These are phyloP conservation scores for Penicillium palitans DNA, from an alignment of 2,329 filamentous ascomycete species.

Conservation along the genomic window DNA sequence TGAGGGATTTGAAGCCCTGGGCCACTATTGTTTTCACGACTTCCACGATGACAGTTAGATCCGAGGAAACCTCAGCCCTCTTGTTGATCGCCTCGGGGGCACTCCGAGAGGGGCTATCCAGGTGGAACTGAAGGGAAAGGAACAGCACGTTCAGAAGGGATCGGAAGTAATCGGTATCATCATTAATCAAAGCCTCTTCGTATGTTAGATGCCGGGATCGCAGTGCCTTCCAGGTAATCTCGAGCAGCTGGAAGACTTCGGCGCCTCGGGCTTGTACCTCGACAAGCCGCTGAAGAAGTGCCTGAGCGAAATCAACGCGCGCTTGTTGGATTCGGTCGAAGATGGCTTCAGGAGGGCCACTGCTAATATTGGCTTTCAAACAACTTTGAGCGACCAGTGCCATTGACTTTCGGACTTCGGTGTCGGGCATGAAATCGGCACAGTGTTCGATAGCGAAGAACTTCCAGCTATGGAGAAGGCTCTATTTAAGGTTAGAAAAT, in stretches of 20 bases:
- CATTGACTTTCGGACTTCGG: slow-evolving; percentile 66
- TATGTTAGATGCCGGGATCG: slow-evolving; percentile 57
- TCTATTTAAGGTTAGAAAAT: slow-evolving; percentile 48
- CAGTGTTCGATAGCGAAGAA: slow-evolving; percentile 82
- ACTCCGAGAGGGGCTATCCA: slow-evolving; percentile 36
- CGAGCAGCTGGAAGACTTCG: slow-evolving; percentile 57
- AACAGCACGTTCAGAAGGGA: slow-evolving; percentile 82
- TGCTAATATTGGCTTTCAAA: slow-evolving; percentile 72
- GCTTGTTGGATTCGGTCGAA: slow-evolving; percentile 75
- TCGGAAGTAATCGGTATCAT: slow-evolving; percentile 72
- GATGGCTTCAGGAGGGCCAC: slow-evolving; percentile 73
- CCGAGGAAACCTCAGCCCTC: slow-evolving; percentile 41
- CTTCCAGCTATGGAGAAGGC: slow-evolving; percentile 86
- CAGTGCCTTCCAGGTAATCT: slow-evolving; percentile 62
- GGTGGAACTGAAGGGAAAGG: slow-evolving; percentile 65
- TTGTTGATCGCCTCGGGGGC: slow-evolving; percentile 38
- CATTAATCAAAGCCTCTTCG: slow-evolving; percentile 57
- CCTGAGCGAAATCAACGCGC: slow-evolving; percentile 77
- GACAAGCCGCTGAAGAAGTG: slow-evolving; percentile 77
- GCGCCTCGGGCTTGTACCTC: slow-evolving; percentile 52
- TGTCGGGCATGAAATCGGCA: slow-evolving; percentile 56
- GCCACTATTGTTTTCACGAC: slow-evolving; percentile 77
- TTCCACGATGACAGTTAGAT: slow-evolving; percentile 67
- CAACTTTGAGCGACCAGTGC: slow-evolving; percentile 74
- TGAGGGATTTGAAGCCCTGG: slow-evolving; percentile 77